Conservation (phyloP, 306 rosid genomes). For the Fragaria vesca region DNA sequence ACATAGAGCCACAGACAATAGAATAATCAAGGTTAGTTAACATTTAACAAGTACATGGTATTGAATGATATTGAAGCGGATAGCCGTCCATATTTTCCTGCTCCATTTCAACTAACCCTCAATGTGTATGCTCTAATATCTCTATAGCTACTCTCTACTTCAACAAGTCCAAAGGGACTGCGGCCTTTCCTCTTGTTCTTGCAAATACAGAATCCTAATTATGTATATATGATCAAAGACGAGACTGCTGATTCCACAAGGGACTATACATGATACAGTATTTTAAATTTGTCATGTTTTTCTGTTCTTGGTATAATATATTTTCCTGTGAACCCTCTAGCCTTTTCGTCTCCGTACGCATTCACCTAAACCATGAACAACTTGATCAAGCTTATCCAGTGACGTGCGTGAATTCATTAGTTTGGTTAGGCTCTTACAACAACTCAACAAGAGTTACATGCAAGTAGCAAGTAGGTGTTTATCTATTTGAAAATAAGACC, state of each 20-base stretch:
- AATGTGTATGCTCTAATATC: neutral
- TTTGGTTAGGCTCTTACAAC: neutral
- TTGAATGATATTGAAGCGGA: conserved; percentile 7
- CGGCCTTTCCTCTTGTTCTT: neutral
- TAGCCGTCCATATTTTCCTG: conserved; percentile 1
- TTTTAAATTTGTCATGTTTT: neutral
- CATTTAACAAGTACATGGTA: neutral
- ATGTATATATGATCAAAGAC: neutral
- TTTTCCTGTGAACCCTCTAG: neutral
- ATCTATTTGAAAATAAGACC: neutral
- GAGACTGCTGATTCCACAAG: neutral
- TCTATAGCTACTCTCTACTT: neutral
- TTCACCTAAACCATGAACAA: conserved; percentile 2
- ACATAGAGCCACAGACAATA: neutral
- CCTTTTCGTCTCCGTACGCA: neutral
- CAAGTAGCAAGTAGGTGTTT: neutral
- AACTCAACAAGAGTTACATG: neutral
- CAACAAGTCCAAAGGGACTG: neutral
- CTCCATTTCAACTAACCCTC: conserved; percentile 15
- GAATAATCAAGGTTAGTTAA: neutral
- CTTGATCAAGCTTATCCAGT: neutral
- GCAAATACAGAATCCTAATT: neutral
- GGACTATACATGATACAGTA: neutral
- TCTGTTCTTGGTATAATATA: neutral
- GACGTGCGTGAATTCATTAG: neutral